Conservation (phyloP, 1,284 basidiomycete genomes). For the Cutaneotrichosporon arboriforme region DNA sequence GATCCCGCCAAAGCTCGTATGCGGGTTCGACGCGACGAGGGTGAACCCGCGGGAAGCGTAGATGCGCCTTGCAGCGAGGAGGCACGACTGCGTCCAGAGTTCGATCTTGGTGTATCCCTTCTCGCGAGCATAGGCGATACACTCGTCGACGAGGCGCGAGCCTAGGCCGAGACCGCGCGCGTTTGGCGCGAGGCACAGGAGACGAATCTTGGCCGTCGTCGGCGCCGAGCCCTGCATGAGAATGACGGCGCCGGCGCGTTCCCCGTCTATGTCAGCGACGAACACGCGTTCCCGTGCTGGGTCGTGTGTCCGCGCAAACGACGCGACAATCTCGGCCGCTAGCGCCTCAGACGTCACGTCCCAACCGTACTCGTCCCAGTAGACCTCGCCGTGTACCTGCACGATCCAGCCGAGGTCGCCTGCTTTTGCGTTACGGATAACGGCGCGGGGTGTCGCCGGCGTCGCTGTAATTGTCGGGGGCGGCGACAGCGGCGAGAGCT, state of each 20-base stretch:
- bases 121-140: conserved; percentile 6
- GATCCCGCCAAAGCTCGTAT: background rate
- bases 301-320: background rate
- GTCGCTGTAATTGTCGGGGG: background rate
- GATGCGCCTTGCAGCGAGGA: conserved; percentile 8
- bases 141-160: conserved; percentile 8
- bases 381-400: conserved; percentile 8
- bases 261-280: conserved; percentile 12
- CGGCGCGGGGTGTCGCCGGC: background rate
- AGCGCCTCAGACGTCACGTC: conserved; percentile 8
- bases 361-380: conserved; percentile 9
- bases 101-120: conserved; percentile 9
- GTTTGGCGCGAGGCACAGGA: conserved; percentile 2
- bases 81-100: conserved; percentile 15
- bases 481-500: background rate
- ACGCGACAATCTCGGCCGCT: conserved; percentile 4
- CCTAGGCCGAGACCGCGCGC: conserved; percentile 14
- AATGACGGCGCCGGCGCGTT: conserved; percentile 10
- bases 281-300: conserved; percentile 4
- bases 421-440: conserved; percentile 5
- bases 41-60: conserved; percentile 14
- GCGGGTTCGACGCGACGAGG: background rate
- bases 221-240: background rate
- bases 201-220: conserved; percentile 9
- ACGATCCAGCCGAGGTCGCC: conserved; percentile 20